Conservation (phyloP, 768 basidiomycete species). For the Tylopilus subfusipes region DNA sequence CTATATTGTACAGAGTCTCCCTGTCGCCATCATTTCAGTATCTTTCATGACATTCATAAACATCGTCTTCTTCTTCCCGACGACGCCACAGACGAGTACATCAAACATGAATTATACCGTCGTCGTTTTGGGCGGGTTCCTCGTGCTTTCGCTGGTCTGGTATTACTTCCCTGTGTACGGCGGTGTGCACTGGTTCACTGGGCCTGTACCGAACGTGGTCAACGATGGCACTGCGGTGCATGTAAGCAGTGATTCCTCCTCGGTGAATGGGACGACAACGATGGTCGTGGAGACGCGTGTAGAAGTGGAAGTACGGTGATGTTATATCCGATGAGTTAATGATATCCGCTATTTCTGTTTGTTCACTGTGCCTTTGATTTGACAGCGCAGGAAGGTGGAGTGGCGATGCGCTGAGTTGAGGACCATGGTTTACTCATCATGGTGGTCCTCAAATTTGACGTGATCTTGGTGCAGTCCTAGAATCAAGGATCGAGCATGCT, state of each 20-base stretch:
- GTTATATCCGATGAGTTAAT: neutral
- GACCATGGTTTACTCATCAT: no score
- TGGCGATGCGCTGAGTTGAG: no score
- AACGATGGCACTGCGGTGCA: neutral
- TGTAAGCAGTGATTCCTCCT: neutral
- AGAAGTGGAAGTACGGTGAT: neutral
- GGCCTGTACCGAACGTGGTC: neutral
- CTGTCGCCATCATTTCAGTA: constrained; percentile 15
- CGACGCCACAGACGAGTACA: neutral
- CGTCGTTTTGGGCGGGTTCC: neutral
- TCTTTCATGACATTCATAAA: neutral
- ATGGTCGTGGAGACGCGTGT: neutral
- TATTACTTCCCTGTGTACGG: neutral
- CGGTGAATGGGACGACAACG: neutral
- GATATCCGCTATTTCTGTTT: neutral
- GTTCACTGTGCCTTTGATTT: neutral
- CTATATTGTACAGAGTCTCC: constrained; percentile 42
- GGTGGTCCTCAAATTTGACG: no score
- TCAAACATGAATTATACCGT: neutral
- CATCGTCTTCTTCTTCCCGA: neutral
- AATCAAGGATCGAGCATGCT: no score
- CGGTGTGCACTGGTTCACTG: neutral
- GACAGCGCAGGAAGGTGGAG: no score
- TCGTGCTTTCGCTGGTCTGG: neutral
- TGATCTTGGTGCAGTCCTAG: no score